phyloP scores from a whole-genome alignment of 140 eudicot genomes.

The Stevia rebaudiana region DNA sequence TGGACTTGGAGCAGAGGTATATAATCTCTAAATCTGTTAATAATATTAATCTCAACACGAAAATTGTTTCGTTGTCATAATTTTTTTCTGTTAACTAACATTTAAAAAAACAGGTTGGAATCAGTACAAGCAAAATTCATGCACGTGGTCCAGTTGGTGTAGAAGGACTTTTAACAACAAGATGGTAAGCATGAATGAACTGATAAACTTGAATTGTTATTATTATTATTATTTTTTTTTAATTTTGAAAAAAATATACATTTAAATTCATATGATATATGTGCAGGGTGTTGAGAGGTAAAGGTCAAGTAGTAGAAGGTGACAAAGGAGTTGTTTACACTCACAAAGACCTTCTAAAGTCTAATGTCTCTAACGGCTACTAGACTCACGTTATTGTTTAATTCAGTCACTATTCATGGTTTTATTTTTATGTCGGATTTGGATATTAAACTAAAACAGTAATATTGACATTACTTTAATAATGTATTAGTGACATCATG shows the following conservation, averaged over 20 bases:
- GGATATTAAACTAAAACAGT: constrained; percentile 5
- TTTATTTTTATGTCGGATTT: constrained; percentile 16
- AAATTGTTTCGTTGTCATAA: not conserved
- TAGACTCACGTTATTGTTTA: constrained; percentile 12
- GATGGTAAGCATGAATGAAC: constrained; percentile 50
- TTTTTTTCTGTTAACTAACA: not conserved
- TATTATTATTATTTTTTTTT: no score
- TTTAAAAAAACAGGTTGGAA: constrained; percentile 59
- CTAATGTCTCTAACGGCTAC: constrained; percentile 9
- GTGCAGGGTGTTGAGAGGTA: constrained; percentile 62
- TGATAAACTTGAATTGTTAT: not conserved
- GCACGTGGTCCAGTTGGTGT: constrained; percentile 99
- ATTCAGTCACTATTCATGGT: not conserved
- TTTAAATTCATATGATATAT: constrained; percentile 7
- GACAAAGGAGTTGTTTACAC: constrained; percentile 69
- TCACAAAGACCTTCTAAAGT: constrained; percentile 46
- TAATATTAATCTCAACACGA: not conserved
- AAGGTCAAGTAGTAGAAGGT: constrained; percentile 71
- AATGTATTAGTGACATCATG: constrained; percentile 20
- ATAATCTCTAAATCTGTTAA: not conserved
- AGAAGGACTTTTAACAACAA: constrained; percentile 83
- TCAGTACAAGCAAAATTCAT: constrained; percentile 88
- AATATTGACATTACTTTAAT: constrained; percentile 9
- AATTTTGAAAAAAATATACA: not conserved
- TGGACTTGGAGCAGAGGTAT: constrained; percentile 97